Base-by-base conservation (phyloP, 1,139 yeast species). In the Geotrichum restrictum region DNA sequence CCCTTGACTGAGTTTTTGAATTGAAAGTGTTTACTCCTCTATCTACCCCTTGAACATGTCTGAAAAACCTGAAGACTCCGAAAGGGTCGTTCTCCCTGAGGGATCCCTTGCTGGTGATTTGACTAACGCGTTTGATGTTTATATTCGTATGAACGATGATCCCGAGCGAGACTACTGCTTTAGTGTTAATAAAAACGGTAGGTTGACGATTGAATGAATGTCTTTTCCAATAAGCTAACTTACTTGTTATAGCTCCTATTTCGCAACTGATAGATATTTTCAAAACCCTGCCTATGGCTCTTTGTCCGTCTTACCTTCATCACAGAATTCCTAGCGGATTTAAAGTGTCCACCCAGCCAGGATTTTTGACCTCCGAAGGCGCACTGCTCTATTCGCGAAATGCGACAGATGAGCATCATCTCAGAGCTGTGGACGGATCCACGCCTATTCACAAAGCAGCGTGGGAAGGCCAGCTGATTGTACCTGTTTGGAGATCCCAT, bases 391-490 rank as follows among this genome's bases (percentile, higher is more conserved):
- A 85, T 68, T 79, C 78, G 56, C 74, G 76, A 56, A 77, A 81
- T 24, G 83, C 93, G 21, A 76, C 74, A 57, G 69, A 75, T 42
- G 64, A 65, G 47, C 64, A 77, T 62, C 78, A 75, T 64, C 65
- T 76, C 45, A 73, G 72, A 54, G 61, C 63, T 3, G 75, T 85
- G 40, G 72, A 74, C 47, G 61, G 59, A 41, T 57, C 59, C 27
- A 44, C 44, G 14, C 55, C 54, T 45, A 69, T 86, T 53, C 70
- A 79, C 52, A 82, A 83, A 42, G 79, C 79, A 49, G 77, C 81
- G 53, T 84, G 95, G 88, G 96, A 96, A 19, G 96, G 96, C 45
- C 97, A 91, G 73, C 78, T 93, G 68, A 73, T 91, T 57, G 68
- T 88, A 16, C 98, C 98, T 6, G 70, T 77, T 34, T 93, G 96